Base-by-base conservation (phyloP, 163 green algal species). In the Prototheca stagnorum region DNA sequence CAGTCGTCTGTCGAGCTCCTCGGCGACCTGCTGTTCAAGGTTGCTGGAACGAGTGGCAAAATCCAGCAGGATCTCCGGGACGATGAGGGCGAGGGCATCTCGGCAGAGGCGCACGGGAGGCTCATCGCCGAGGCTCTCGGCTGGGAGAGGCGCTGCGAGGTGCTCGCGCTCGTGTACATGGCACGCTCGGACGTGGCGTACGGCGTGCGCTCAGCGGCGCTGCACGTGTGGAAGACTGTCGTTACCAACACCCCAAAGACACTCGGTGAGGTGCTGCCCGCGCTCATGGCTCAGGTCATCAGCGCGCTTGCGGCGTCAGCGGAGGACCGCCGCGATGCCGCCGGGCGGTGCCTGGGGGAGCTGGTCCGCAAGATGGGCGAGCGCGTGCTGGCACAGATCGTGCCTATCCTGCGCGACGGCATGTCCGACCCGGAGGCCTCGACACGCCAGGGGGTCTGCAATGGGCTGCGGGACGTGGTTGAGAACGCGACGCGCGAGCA, bases 151-250 rank as follows among this genome's bases (percentile, higher is more conserved):
- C 28, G 49, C 24, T 53, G 65, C 41, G 45, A 78, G 49, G 69
- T 94, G 44, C 62, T 93, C 47, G 75, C 78, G 1, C 60, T 53
- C 14, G 35, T 88, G 26, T 85, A 82, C 57, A 68, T 84, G 44
- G 68, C 63, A 1, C 65, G 77, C 43, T 54, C 35, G 22, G 89
- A 98, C 66, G 76, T 83, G 19, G 80, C 78, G 34, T 81, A 90
- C 54, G 72, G 62, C 25, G 88, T 98, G 46, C 75, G 88, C 27
- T 64, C 35, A 2, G 62, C 62, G 23, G 77, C 80, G 16, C 64
- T 96, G 44, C 85, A 96, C 61, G 83, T 97, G 41, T 98, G 89
- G 89, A 98, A 98, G 75, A 94, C 81, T 5, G 57, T 98, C 5
- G 89, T 98, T 23, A 79, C 80, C 47, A 98, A 98, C 77, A 98